A percentile compares a stretch with the other conserved stretches of the same genome.
phyloP scores from a whole-genome alignment of 2,329 filamentous ascomycete genomes.

The Alternaria brassicicola region DNA sequence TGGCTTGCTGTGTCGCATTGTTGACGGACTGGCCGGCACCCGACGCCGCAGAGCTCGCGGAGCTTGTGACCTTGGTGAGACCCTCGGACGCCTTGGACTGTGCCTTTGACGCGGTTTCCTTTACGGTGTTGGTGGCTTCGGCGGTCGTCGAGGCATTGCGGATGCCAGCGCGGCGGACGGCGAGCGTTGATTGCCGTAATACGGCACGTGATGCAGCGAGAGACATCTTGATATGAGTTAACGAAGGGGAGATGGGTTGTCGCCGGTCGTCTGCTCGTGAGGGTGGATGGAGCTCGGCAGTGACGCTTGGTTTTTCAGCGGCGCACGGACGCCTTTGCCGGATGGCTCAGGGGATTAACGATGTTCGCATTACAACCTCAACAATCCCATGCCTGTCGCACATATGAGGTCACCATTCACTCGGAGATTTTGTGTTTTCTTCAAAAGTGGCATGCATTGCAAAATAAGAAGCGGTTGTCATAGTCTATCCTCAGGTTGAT shows the following conservation, averaged over 20 bases:
- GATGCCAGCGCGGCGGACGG: conserved; percentile 51
- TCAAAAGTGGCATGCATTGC: not conserved
- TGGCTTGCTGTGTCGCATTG: conserved; percentile 50
- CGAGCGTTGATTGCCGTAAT: conserved; percentile 53
- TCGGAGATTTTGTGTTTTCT: not conserved
- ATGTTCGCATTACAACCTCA: conserved; percentile 9
- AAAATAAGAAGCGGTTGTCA: not conserved
- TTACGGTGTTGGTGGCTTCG: conserved; percentile 54
- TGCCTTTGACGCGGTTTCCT: conserved; percentile 66
- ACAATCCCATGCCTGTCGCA: not conserved
- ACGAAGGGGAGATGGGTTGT: conserved; percentile 26
- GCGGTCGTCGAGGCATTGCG: conserved; percentile 59
- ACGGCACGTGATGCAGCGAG: conserved; percentile 54
- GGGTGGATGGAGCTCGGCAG: conserved; percentile 23
- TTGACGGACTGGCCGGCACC: conserved; percentile 67
- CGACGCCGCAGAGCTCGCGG: conserved; percentile 77
- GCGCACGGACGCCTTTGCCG: conserved; percentile 20
- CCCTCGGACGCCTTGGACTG: conserved; percentile 78
- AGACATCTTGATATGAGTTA: conserved; percentile 52
- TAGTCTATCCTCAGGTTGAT: not conserved
- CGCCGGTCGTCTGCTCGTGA: conserved; percentile 21
- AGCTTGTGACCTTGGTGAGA: conserved; percentile 78
- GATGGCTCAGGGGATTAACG: conserved; percentile 18
- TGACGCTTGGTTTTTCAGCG: conserved; percentile 29
- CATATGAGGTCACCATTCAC: not conserved